phyloP scores from a whole-genome alignment of 2,329 filamentous ascomycete species.

The Monosporascus sp. region DNA sequence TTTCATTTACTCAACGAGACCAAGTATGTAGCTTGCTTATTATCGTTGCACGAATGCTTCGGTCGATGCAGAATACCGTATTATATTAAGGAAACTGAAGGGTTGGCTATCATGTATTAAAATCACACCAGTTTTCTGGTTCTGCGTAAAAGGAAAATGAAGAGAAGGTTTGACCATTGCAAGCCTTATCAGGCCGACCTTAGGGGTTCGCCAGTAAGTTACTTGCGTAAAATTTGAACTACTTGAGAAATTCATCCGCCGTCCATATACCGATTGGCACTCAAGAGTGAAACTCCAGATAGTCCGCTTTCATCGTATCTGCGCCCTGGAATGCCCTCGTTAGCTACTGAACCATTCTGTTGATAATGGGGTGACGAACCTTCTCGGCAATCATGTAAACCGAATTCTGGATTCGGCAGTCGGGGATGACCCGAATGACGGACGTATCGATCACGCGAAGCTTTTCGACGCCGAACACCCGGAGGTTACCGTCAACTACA shows the following conservation, averaged over 20 bases:
- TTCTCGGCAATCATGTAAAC: constrained; percentile 58
- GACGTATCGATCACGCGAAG: constrained; percentile 52
- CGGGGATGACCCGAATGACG: constrained; percentile 49
- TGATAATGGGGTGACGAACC: constrained; percentile 12
- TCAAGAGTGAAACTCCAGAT: constrained; percentile 26
- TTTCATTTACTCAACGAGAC: too few species aligned
- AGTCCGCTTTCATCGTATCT: constrained; percentile 39
- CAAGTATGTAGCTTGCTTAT: too few species aligned
- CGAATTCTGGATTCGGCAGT: constrained; percentile 53
- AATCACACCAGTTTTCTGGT: too few species aligned
- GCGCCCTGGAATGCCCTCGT: constrained; percentile 23
- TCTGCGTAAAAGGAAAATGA: too few species aligned
- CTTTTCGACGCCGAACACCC: constrained; percentile 47
- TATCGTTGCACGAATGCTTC: too few species aligned
- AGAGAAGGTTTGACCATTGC: too few species aligned
- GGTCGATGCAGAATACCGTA: too few species aligned
- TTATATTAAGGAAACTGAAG: too few species aligned
- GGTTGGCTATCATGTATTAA: too few species aligned
- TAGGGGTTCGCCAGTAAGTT: too few species aligned
- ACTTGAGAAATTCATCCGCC: background rate
- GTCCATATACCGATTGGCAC: background rate
- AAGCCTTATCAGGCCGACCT: too few species aligned
- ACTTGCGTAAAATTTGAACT: too few species aligned
- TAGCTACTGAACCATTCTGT: constrained; percentile 1
- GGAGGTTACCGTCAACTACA: constrained; percentile 45